Percentiles rank a stretch among this genome's conserved stretches.
Conservation (phyloP, 768 basidiomycete genomes). For the Hygrophorus russula region DNA sequence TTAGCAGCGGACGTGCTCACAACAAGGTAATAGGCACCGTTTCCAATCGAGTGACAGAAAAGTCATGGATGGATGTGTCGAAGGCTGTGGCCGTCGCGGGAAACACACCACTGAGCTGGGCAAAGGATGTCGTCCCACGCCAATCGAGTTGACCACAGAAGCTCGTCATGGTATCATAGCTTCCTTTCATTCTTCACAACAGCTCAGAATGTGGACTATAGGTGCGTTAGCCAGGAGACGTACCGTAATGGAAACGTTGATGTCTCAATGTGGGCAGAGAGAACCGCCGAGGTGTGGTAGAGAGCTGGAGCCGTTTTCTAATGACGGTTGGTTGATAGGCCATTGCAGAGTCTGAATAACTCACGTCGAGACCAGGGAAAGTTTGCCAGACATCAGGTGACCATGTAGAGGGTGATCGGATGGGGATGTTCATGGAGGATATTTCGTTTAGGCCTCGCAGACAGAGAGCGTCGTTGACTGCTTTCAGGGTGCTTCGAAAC, state of each 20-base stretch:
- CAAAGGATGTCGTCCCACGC: conserved; percentile 41
- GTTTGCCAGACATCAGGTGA: conserved; percentile 17
- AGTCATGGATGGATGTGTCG: conserved; percentile 20
- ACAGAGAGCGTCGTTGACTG: conserved; percentile 55
- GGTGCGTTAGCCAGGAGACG: conserved; percentile 5
- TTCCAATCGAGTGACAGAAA: conserved; percentile 23
- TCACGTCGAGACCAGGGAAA: conserved; percentile 15
- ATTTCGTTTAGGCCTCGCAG: conserved; percentile 38
- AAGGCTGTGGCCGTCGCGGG: conserved; percentile 27
- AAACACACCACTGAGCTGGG: conserved; percentile 43
- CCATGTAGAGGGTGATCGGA: conserved; percentile 37
- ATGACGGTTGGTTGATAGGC: too few species aligned
- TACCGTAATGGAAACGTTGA: conserved; percentile 52
- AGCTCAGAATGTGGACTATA: not conserved
- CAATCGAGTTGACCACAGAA: conserved; percentile 40
- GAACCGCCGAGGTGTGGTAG: conserved; percentile 46
- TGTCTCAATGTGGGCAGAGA: conserved; percentile 49
- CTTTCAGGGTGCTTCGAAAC: conserved; percentile 26
- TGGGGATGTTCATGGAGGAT: conserved; percentile 38
- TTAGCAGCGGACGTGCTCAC: not conserved
- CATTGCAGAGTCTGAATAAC: conserved; percentile 4
- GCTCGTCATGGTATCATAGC: conserved; percentile 28
- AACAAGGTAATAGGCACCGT: conserved; percentile 10
- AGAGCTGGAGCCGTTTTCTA: conserved; percentile 10
- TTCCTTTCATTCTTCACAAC: conserved; percentile 17